Conservation (phyloP, 2,329 filamentous ascomycete species). For the Pseudogymnoascus sp. region DNA sequence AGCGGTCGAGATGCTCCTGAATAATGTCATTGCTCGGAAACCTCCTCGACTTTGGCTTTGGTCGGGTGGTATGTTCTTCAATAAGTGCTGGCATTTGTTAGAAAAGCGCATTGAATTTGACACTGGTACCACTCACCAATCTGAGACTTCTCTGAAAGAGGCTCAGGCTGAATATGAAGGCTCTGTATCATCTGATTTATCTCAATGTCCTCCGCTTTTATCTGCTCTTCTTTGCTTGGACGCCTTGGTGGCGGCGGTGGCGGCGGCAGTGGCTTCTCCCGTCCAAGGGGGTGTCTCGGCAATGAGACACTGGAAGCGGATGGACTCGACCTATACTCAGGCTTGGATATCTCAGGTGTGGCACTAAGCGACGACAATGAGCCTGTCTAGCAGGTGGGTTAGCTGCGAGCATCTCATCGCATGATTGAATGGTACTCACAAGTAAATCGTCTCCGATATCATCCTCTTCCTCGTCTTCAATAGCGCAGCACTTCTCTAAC, state of each 20-base stretch:
- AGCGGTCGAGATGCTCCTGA: slow-evolving; percentile 57
- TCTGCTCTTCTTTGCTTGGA: background rate
- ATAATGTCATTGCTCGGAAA: slow-evolving; percentile 52
- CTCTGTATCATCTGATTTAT: background rate
- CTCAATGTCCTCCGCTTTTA: background rate
- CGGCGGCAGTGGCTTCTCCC: background rate
- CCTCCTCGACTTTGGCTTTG: slow-evolving; percentile 40
- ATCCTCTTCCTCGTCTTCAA: slow-evolving; percentile 50
- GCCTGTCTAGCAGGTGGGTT: background rate
- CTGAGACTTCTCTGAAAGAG: background rate
- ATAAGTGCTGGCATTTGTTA: background rate
- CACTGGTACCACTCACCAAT: background rate
- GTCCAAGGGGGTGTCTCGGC: background rate
- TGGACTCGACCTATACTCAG: background rate
- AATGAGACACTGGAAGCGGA: background rate
- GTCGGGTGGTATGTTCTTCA: slow-evolving; percentile 17
- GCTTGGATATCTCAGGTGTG: background rate
- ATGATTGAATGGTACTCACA: background rate
- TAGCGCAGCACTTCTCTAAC: slow-evolving; percentile 52
- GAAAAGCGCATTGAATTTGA: background rate
- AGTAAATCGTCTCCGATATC: slow-evolving; percentile 41
- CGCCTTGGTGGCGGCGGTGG: background rate
- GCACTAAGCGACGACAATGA: background rate
- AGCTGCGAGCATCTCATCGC: background rate
- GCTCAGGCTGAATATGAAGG: background rate